Percentiles rank a stretch among this genome's conserved stretches.
These are phyloP conservation scores for Capsicum rhomboideum DNA, from an alignment of 257 asterid genomes.

Conservation along the genomic window DNA sequence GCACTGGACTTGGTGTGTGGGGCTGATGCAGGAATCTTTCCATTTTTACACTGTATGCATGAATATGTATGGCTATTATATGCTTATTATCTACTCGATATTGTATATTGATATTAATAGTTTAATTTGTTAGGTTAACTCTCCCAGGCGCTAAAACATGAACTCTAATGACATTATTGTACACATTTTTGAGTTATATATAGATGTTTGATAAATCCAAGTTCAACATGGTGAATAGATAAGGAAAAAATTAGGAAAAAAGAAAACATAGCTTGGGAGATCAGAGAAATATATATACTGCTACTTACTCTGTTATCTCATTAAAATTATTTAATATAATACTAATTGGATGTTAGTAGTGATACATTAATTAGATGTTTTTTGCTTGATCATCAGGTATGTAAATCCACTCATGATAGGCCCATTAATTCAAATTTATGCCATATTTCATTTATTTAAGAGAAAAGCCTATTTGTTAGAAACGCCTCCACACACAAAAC, in stretches of 20 bases:
- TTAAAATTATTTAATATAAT: too few species aligned
- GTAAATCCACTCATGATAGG: too few species aligned
- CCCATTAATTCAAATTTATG: too few species aligned
- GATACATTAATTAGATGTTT: too few species aligned
- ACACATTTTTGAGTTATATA: background rate
- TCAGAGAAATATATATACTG: background rate
- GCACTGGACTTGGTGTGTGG: background rate
- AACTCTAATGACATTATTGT: background rate
- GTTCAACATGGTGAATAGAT: background rate
- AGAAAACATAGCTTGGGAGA: background rate
- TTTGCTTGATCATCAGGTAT: too few species aligned
- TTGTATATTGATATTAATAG: background rate
- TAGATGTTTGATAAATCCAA: background rate
- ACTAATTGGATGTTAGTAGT: too few species aligned
- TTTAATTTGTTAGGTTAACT: background rate
- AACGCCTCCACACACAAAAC: too few species aligned
- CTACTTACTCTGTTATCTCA: background rate
- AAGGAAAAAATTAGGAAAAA: background rate
- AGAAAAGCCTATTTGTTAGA: too few species aligned
- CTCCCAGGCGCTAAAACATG: background rate
- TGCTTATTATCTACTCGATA: background rate
- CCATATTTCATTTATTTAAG: too few species aligned
- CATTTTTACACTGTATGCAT: background rate
- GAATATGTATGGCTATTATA: background rate
- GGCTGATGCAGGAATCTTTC: background rate